Evolutionary conservation across 1,284 basidiomycete species (phyloP), one percentile per base, ranked within the genome.

Genomic region (Ustilago sp.): DNA sequence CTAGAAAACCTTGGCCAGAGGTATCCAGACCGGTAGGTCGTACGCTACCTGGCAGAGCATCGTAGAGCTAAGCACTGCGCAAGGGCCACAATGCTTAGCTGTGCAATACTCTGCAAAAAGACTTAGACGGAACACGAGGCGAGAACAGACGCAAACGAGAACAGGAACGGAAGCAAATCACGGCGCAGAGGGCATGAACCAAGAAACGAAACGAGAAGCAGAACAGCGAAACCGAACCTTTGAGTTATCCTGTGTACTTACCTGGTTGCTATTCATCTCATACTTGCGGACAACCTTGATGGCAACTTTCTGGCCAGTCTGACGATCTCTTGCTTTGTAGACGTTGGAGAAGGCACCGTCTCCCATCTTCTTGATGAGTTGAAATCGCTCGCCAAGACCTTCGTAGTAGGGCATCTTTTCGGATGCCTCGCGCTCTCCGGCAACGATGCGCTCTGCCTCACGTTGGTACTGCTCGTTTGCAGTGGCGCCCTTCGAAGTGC

Each of bases 281-380:
- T 91, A 96, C 87, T 99, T 99, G 83, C 97, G 93, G 59, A 99
- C 97, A 59, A 96, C 93, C 88, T 98, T 98, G 89, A 98, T 93
- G 75, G 97, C 97, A 39, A 97, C 93, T 87, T 93, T 93, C 85
- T 91, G 89, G 19, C 92, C 91, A 17, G 92, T 92, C 61, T 89
- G 88, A 63, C 91, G 88, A 87, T 98, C 93, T 61, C 93, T 83
- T 3, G 95, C 97, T 86, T 94, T 94, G 90, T 97, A 99, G 3
- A 99, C 97, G 85, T 98, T 94, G 12, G 96, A 98, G 87, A 99
- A 99, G 43, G 97, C 97, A 74, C 97, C 97, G 58, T 85, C 82
- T 28, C 84, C 84, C 76, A 86, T 80, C 68, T 82, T 82, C 32
- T 68, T 68, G 55, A 82, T 60, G 41, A 86, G 74, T 36, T 74